A percentile compares a stretch with the other conserved stretches of the same genome.
Conservation (phyloP, 108 stramenopile species). For the Stephanodiscus triporus region DNA sequence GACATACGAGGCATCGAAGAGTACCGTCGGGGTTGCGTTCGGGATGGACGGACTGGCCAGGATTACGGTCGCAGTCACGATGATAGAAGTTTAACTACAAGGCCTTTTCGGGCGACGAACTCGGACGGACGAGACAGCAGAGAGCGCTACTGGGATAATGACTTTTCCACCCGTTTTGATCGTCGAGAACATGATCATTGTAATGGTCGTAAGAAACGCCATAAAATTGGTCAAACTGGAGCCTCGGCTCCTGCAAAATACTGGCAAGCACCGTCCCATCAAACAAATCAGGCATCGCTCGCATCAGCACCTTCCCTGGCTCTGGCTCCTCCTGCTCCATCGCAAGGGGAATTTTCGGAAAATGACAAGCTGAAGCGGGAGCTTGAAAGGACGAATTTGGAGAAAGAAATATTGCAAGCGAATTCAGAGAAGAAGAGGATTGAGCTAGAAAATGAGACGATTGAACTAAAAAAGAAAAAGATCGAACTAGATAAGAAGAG, state of each 20-base stretch:
- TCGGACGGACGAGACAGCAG: too few species aligned
- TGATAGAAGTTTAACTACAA: background rate
- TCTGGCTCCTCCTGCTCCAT: background rate
- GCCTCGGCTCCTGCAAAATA: background rate
- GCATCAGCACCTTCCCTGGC: background rate
- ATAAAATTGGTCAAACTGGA: background rate
- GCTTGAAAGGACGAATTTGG: background rate
- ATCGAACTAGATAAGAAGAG: background rate
- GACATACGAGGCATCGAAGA: too few species aligned
- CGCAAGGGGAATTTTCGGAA: background rate
- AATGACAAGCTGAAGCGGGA: conserved; percentile 5
- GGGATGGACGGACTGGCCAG: background rate
- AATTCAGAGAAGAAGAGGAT: background rate
- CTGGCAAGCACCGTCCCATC: background rate
- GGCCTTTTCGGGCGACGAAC: too few species aligned
- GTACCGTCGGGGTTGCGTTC: background rate
- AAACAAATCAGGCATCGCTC: background rate
- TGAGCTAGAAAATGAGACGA: too few species aligned
- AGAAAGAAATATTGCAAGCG: background rate
- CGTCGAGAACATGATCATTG: background rate
- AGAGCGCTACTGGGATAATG: background rate
- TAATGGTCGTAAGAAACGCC: background rate
- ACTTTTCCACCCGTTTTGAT: background rate
- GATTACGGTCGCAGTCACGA: conserved; percentile 1
- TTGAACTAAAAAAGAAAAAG: background rate